phyloP scores from a whole-genome alignment of 371 early-diverging fungal species.

The Massospora cicadina region DNA sequence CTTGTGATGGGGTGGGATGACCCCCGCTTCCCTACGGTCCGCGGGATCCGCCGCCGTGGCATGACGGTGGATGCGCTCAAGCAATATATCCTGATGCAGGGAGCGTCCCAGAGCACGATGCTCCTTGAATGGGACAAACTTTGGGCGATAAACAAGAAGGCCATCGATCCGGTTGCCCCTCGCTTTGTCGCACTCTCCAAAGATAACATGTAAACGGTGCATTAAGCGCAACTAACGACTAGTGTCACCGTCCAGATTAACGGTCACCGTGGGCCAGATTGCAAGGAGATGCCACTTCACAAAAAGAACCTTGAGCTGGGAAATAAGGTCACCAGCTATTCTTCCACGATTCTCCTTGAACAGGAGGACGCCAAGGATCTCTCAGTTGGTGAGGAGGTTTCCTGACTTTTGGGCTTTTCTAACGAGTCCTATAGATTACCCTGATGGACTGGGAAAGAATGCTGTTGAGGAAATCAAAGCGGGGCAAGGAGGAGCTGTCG shows the following conservation, averaged over 20 bases:
- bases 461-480: constrained; percentile 28
- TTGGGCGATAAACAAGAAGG: constrained; percentile 97
- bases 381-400: constrained; percentile 71
- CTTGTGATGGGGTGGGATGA: constrained; percentile 98
- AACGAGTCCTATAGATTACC: constrained; percentile 36
- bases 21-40: constrained; percentile 98
- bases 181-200: constrained; percentile 72
- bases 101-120: constrained; percentile 90
- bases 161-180: constrained; percentile 90
- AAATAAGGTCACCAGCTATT: constrained; percentile 65
- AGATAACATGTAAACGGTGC: constrained; percentile 28
- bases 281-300: constrained; percentile 65
- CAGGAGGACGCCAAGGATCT: constrained; percentile 78
- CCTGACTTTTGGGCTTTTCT: not conserved
- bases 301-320: constrained; percentile 95
- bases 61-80: constrained; percentile 96
- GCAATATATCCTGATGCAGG: constrained; percentile 98
- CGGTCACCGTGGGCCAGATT: constrained; percentile 28
- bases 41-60: constrained; percentile 95
- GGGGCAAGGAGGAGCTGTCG: constrained; percentile 22
- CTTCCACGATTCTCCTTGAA: constrained; percentile 63
- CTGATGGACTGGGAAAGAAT: constrained; percentile 99
- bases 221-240: constrained; percentile 4
- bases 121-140: constrained; percentile 99
- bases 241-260: constrained; percentile 45